Evolutionary conservation across 1,139 yeast genomes (phyloP).

Genomic region (Yamadazyma conglobata): DNA sequence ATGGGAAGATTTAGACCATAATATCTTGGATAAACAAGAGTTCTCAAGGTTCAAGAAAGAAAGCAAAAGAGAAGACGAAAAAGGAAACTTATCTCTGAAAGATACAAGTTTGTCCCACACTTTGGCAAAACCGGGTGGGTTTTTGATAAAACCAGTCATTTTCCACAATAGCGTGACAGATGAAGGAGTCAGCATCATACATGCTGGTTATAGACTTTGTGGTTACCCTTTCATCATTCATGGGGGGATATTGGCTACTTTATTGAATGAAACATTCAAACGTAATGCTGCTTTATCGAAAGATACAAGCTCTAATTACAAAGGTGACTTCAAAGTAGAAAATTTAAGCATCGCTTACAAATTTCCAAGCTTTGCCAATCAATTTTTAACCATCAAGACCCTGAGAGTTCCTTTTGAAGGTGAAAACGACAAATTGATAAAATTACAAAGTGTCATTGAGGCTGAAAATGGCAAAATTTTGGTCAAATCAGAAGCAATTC

Average conservation of each 20-base stretch:
- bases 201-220: conserved; percentile 73
- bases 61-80: neutral
- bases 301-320: conserved; percentile 28
- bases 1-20: conserved; percentile 58
- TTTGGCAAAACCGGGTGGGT: conserved; percentile 65
- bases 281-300: conserved; percentile 49
- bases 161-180: conserved; percentile 57
- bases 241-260: conserved; percentile 85
- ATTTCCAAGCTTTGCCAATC: conserved; percentile 74
- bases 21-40: conserved; percentile 30
- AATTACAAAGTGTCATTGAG: conserved; percentile 32
- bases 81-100: conserved; percentile 9
- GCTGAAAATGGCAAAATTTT: conserved; percentile 33
- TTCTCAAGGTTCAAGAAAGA: conserved; percentile 20
- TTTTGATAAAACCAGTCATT: conserved; percentile 68
- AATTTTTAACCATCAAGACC: conserved; percentile 67
- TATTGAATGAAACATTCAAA: conserved; percentile 72
- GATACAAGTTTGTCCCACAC: conserved; percentile 34
- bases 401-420: conserved; percentile 23
- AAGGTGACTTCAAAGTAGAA: conserved; percentile 46
- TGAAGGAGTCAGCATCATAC: conserved; percentile 66
- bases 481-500: conserved; percentile 35
- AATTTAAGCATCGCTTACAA: conserved; percentile 56
- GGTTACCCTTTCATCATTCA: conserved; percentile 89
- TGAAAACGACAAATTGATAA: conserved; percentile 25